Conservation (phyloP, 2,329 filamentous ascomycete species). For the Arthrinium puccinioides region DNA sequence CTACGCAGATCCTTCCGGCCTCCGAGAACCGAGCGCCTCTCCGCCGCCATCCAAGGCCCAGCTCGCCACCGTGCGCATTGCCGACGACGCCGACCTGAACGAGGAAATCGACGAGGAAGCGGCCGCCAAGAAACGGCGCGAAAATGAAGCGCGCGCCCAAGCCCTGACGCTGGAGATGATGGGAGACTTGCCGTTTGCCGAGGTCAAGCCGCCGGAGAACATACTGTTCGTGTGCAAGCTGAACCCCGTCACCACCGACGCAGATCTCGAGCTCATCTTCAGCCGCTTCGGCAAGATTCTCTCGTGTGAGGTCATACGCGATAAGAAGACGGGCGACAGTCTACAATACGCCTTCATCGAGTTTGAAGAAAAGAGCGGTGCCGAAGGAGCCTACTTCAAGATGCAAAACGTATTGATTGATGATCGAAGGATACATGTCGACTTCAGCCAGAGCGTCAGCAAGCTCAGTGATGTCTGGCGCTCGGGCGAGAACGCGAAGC, state of each 20-base stretch:
- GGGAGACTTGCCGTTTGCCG: constrained; percentile 92
- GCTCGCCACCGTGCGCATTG: constrained; percentile 84
- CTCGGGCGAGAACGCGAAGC: constrained; percentile 74
- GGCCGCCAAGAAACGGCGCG: constrained; percentile 69
- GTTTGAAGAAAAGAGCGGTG: constrained; percentile 85
- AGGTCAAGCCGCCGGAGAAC: constrained; percentile 96
- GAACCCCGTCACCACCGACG: constrained; percentile 91
- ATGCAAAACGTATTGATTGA: constrained; percentile 98
- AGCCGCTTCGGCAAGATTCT: constrained; percentile 92
- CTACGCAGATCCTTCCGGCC: constrained; percentile 70
- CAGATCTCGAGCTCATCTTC: constrained; percentile 93
- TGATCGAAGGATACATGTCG: constrained; percentile 94
- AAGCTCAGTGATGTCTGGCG: constrained; percentile 88
- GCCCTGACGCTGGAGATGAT: constrained; percentile 96
- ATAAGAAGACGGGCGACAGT: constrained; percentile 89
- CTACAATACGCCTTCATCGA: constrained; percentile 98
- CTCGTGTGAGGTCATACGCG: constrained; percentile 92
- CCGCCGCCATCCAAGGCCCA: constrained; percentile 79
- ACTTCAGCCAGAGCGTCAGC: constrained; percentile 92
- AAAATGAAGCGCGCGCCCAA: constrained; percentile 87
- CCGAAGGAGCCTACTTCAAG: constrained; percentile 94
- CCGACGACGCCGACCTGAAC: constrained; percentile 77
- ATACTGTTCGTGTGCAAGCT: constrained; percentile 97
- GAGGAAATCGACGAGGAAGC: constrained; percentile 69
- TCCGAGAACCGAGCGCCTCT: constrained; percentile 71